Base-by-base conservation (phyloP, 371 early-diverging fungal genomes). In the Apophysomyces sp. region DNA sequence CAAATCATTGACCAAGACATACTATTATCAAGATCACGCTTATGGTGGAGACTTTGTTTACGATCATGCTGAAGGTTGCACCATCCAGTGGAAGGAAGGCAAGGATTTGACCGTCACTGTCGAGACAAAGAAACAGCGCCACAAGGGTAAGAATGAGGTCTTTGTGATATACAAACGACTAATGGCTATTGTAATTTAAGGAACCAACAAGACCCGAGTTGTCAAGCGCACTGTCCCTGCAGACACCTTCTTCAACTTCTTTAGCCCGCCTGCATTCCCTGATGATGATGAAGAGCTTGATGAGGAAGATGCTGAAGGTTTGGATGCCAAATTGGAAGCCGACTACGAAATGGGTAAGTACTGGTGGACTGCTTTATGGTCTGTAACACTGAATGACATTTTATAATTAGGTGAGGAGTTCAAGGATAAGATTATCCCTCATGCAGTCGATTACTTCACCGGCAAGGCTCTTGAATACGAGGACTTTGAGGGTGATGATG, bases 361-460 rank as follows among this genome's bases (percentile, higher is more conserved):
- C 24, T 12, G 28, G 16, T 7, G 40, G 29, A 21, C 26, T 54
- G 37, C 15, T 57, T 31, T 3, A 21, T 58, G 18, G 21, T 36
- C 36, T 28, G 18, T 27, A 16, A 58, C 24, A 58, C 29, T 60
- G 51, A 60, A n/a, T 7, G 7, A 24, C 34, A 21, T 36, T 13
- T 8, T 15, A 41, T 29, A 40, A 34, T 29, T 4, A 62, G 70
- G 70, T 36, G 98, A 98, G 73, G 89, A 93, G 72, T 87, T 98
- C 82, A 97, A 96, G 84, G 96, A 96, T 60, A 92, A 92, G 74
- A 74, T 98, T 61, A 89, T 98, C 60, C 97, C 99, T 60, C 88
- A 89, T 69, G 99, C 99, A 61, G 80, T 98, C 58, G 94, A 96
- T 78, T 98, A 96, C 92, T 98, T 97, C 84, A 98, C 98, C 16